Conservation (phyloP, 495 filamentous ascomycete species). For the Talaromyces adpressus region DNA sequence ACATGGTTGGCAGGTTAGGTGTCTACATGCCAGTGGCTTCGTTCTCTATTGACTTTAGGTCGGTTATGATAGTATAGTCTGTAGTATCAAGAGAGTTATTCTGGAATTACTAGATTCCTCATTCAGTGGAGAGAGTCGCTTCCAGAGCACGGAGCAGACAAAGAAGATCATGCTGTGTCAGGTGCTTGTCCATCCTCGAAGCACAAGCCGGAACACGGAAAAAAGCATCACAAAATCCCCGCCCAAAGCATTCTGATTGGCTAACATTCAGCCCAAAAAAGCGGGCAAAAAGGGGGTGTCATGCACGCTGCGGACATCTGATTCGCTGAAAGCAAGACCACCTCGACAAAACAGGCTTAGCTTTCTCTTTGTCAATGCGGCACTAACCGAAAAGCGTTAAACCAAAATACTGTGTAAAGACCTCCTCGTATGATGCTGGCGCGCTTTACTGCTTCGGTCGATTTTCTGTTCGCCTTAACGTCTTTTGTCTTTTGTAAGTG, state of each 20-base stretch:
- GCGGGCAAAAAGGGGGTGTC: not conserved
- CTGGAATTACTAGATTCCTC: too few relatives aligned
- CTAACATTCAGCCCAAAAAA: not conserved
- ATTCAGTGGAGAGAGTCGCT: too few relatives aligned
- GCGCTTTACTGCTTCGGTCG: not conserved
- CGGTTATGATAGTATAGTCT: not conserved
- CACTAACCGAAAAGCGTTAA: not conserved
- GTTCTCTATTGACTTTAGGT: not conserved
- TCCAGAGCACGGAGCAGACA: too few relatives aligned
- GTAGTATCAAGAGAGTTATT: too few relatives aligned
- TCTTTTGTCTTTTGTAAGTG: not conserved
- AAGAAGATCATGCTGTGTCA: not conserved
- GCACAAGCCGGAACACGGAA: not conserved
- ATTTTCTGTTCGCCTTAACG: not conserved
- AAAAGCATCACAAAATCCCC: not conserved
- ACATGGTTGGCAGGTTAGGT: not conserved
- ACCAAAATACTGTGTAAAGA: constrained; percentile 6
- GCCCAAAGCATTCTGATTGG: not conserved
- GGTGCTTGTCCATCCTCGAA: too few relatives aligned
- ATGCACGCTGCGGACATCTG: not conserved
- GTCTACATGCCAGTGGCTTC: not conserved
- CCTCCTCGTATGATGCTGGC: not conserved
- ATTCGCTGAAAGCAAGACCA: not conserved
- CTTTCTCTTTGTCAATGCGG: not conserved
- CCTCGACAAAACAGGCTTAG: not conserved